Percentiles rank a stretch among this genome's conserved stretches.
Evolutionary conservation across 352 stramenopile species (phyloP).

Genomic region (Phytopythium ostracodes): DNA sequence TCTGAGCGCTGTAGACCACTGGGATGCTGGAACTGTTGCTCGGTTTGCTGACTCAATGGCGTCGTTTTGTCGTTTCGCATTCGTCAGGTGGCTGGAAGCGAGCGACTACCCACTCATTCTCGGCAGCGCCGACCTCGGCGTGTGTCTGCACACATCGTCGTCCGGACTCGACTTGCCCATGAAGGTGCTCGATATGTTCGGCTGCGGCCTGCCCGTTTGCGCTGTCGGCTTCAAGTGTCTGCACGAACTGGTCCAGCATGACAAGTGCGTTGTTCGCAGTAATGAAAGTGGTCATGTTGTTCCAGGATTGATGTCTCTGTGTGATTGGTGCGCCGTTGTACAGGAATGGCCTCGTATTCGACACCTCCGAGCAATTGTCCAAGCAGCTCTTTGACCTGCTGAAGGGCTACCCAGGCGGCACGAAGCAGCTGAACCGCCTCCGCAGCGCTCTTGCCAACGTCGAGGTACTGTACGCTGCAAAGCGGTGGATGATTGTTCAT

Average conservation of each 20-base stretch:
- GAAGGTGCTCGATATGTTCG: constrained; percentile 99
- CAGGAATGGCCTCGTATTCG: constrained; percentile 77
- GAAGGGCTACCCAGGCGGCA: constrained; percentile 43
- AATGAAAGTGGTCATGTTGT: neutral
- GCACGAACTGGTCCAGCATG: constrained; percentile 95
- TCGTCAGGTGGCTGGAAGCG: constrained; percentile 92
- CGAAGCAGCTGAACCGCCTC: constrained; percentile 41
- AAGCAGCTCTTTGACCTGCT: constrained; percentile 62
- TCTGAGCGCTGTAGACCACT: neutral
- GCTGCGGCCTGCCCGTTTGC: constrained; percentile 95
- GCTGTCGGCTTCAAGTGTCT: constrained; percentile 95
- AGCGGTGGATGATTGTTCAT: no score
- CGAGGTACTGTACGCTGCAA: constrained; percentile 29
- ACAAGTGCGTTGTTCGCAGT: constrained; percentile 63
- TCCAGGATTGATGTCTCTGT: neutral
- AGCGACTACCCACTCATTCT: constrained; percentile 95
- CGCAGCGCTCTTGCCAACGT: constrained; percentile 45
- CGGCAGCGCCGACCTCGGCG: constrained; percentile 93
- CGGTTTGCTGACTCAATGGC: neutral
- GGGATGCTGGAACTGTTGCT: neutral
- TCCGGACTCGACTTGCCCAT: constrained; percentile 98
- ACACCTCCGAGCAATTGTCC: constrained; percentile 49
- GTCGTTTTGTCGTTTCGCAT: neutral
- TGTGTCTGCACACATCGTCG: constrained; percentile 99
- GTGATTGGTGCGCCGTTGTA: neutral